Base-by-base conservation (phyloP, 2,329 filamentous ascomycete species). In the Fusarium sp. region DNA sequence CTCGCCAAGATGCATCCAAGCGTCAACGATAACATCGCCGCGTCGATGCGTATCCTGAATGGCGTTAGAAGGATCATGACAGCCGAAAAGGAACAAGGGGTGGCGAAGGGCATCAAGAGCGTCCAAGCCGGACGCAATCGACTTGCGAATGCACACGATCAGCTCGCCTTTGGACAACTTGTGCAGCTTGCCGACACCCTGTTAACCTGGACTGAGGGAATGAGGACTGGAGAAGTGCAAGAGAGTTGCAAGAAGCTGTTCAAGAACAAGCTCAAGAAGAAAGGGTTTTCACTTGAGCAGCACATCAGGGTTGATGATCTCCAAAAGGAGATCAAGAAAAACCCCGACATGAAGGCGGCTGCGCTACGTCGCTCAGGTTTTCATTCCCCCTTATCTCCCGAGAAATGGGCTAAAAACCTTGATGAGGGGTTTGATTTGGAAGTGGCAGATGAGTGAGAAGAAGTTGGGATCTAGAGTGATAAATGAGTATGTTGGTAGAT, bases 1-100 rank as follows among this genome's bases (percentile, higher is more conserved):
- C 45, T 70, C 8, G 31, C 38, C 38, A 66, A 28, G 19, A 70
- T 70, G 67, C 46, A 65, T 3, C 53, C 57, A 33, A 58, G 36
- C 36, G 54, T 70, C 46, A 55, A 39, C 28, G 21, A 8, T 7
- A 53, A 60, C 24, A 38, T 70, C 17, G 2, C 39, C 5, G 58
- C 36, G 17, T 67, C 67, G 5, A 60, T 70, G 22, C 10, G 33
- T 15, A 46, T 70, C 21, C 62, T 70, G 10, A 15, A 54, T 15
- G 62, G 57, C 17, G 14, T 60, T 15, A 50, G 31, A 31, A 51
- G 14, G n/a, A 15, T 51, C 10, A 38, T 70, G 38, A 46, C 51
- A 5, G 39, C 43, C 5, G 19, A 19, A 7, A 19, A 55, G 13
- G 9, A 47, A 21, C 13, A 47, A 8, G 17, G 15, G 2, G 14